These are phyloP conservation scores for Heritiera littoralis DNA, from an alignment of 345 rosid genomes.

Conservation along the genomic window DNA sequence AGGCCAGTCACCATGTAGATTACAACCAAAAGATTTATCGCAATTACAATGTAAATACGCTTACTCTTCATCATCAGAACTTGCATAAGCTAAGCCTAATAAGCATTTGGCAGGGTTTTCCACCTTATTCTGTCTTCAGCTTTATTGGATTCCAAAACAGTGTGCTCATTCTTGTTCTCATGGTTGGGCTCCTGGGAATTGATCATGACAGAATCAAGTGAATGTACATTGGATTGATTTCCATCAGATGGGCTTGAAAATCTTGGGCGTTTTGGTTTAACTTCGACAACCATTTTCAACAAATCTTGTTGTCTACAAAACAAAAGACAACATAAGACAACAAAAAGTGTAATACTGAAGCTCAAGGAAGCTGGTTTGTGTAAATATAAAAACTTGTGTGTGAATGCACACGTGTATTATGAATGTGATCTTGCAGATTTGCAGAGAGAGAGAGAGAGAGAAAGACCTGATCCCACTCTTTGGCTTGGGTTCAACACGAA, in stretches of 20 bases:
- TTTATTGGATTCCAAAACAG: constrained; percentile 26
- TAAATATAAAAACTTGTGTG: neutral
- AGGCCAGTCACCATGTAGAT: neutral
- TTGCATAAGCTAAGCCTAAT: constrained; percentile 79
- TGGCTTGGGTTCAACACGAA: constrained; percentile 94
- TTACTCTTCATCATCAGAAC: constrained; percentile 76
- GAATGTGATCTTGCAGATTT: neutral
- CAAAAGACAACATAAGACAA: neutral
- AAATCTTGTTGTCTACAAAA: constrained; percentile 79
- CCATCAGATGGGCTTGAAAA: constrained; percentile 37
- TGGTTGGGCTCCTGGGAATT: constrained; percentile 28
- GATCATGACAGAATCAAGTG: constrained; percentile 34
- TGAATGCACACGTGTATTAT: neutral
- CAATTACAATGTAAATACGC: neutral
- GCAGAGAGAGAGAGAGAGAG: neutral
- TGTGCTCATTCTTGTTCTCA: constrained; percentile 34
- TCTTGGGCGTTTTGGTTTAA: constrained; percentile 71
- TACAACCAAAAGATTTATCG: neutral
- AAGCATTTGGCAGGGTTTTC: constrained; percentile 59
- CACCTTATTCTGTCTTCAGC: constrained; percentile 31
- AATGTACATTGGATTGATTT: constrained; percentile 29
- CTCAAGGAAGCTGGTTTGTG: no score
- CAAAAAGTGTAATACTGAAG: neutral
- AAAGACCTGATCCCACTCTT: constrained; percentile 89
- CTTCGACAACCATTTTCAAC: constrained; percentile 83